These are phyloP conservation scores for Tieghemostelium lacteum DNA, from an alignment of 78 protist species.

Conservation along the genomic window DNA sequence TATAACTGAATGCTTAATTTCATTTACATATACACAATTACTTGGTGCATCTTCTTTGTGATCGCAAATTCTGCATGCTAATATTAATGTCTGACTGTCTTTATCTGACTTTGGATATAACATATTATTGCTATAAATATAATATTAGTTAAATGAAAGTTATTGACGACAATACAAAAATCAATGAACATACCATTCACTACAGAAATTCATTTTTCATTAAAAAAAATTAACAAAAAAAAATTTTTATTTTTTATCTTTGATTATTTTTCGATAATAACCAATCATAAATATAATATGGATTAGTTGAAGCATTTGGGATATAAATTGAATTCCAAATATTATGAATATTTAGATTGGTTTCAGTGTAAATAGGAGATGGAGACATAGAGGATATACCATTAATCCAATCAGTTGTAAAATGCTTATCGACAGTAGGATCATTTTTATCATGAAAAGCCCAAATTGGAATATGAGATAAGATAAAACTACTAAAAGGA, in stretches of 20 bases:
- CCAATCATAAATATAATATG: too few relatives aligned
- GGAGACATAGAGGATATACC: too few relatives aligned
- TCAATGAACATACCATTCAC: slow-evolving; percentile 35
- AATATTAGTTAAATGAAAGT: not conserved
- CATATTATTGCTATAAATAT: slow-evolving; percentile 37
- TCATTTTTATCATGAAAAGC: not conserved
- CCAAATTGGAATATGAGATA: not conserved
- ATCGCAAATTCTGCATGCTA: slow-evolving; percentile 66
- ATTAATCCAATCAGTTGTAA: too few relatives aligned
- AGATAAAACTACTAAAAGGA: not conserved
- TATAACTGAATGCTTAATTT: slow-evolving; percentile 58
- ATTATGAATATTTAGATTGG: too few relatives aligned
- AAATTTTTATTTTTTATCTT: too few relatives aligned
- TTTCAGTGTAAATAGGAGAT: too few relatives aligned
- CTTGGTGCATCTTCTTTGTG: slow-evolving; percentile 59
- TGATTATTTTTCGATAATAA: too few relatives aligned
- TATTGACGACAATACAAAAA: not conserved
- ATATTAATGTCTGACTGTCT: slow-evolving; percentile 14
- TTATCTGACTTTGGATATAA: slow-evolving; percentile 55
- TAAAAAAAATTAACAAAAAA: too few relatives aligned
- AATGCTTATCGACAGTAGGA: too few relatives aligned
- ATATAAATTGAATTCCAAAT: too few relatives aligned
- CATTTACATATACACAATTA: slow-evolving; percentile 68
- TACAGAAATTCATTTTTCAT: slow-evolving; percentile 54
- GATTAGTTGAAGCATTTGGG: too few relatives aligned